These are phyloP conservation scores for Pseudogymnoascus verrucosus DNA, from an alignment of 2,329 filamentous ascomycete species.

Conservation along the genomic window DNA sequence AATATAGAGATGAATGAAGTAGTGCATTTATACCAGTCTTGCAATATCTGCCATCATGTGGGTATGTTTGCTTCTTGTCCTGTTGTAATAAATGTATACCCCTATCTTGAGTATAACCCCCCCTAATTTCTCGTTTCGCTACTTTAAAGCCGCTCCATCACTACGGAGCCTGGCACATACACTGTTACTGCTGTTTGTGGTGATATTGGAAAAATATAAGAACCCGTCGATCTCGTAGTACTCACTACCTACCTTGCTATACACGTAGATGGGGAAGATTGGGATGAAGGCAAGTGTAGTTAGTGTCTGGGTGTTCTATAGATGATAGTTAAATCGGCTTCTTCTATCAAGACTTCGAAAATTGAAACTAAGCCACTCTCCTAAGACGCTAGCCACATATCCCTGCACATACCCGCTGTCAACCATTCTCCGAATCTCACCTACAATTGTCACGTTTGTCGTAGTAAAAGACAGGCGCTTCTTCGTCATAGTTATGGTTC, in stretches of 20 bases:
- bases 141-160: neutral
- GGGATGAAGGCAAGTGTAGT: no score
- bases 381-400: neutral
- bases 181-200: neutral
- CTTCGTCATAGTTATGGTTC: neutral
- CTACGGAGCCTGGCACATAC: neutral
- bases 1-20: neutral
- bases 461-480: neutral
- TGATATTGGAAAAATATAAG: neutral
- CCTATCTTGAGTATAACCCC: neutral
- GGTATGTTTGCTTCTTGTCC: neutral
- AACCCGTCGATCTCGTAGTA: neutral
- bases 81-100: neutral
- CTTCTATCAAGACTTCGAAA: neutral
- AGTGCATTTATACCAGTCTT: neutral
- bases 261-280: no score
- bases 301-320: no score
- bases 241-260: neutral
- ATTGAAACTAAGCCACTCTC: neutral
- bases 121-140: neutral
- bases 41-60: neutral
- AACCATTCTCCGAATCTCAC: neutral
- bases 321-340: no score
- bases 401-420: neutral
- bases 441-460: neutral